phyloP scores from a whole-genome alignment of 2,329 filamentous ascomycete species.

The Fusarium sp. region DNA sequence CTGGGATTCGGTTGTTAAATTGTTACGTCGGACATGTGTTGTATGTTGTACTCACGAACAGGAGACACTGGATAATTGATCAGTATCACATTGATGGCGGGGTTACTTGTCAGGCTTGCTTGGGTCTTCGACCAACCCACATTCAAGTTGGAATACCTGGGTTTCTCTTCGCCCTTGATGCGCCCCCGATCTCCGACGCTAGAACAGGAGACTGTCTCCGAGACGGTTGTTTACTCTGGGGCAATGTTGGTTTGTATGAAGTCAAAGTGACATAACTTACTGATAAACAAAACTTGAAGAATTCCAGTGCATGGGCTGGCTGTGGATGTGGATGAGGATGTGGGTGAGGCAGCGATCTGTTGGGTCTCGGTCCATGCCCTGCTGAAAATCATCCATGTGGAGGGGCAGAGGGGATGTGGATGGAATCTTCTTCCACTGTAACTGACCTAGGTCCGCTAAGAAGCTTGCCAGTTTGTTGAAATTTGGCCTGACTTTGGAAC shows the following conservation, averaged over 20 bases:
- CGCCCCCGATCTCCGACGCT: background rate
- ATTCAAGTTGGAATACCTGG: background rate
- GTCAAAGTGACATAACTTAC: conserved; percentile 22
- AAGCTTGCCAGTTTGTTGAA: conserved; percentile 13
- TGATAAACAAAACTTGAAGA: conserved; percentile 24
- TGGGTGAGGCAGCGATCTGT: background rate
- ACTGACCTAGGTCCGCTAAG: background rate
- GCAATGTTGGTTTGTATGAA: conserved; percentile 12
- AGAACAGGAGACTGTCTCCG: conserved; percentile 10
- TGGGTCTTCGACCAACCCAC: background rate
- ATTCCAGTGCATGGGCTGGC: conserved; percentile 20
- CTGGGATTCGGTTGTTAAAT: conserved; percentile 22
- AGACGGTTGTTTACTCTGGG: conserved; percentile 9
- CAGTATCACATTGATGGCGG: conserved; percentile 4
- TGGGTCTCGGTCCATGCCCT: conserved; percentile 25
- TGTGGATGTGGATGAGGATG: background rate
- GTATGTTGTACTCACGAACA: conserved; percentile 21
- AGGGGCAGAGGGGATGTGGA: too few relatives aligned
- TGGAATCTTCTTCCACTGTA: conserved; percentile 5
- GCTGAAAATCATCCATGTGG: conserved; percentile 38
- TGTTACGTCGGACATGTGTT: conserved; percentile 30
- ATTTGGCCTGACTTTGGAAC: background rate
- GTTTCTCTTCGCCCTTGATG: background rate
- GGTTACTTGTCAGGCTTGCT: background rate
- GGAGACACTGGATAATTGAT: background rate